These are phyloP conservation scores for Ophiostoma perfectum DNA, from an alignment of 2,329 filamentous ascomycete genomes.

Conservation along the genomic window DNA sequence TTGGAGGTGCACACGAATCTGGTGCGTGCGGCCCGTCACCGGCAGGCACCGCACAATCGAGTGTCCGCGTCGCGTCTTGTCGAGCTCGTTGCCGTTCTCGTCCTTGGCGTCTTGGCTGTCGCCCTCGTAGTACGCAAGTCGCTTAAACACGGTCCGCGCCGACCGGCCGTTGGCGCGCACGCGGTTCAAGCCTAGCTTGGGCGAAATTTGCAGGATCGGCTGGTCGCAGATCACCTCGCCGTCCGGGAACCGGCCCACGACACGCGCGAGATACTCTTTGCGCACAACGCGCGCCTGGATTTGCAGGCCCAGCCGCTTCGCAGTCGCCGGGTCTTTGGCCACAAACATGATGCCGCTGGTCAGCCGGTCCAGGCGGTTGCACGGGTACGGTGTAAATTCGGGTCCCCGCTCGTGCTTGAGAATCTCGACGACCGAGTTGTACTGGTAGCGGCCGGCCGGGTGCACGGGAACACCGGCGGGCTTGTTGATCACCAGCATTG, in stretches of 20 bases:
- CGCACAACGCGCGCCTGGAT: constrained; percentile 76
- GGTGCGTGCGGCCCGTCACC: constrained; percentile 89
- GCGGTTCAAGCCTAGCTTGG: constrained; percentile 88
- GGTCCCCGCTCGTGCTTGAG: constrained; percentile 68
- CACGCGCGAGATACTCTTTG: constrained; percentile 92
- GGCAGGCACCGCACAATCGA: constrained; percentile 92
- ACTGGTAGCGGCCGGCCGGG: constrained; percentile 90
- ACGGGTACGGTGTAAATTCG: constrained; percentile 58
- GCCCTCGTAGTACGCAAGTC: constrained; percentile 72
- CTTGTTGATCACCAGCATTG: constrained; percentile 95
- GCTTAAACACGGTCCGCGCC: constrained; percentile 84
- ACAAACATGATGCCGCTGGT: constrained; percentile 99
- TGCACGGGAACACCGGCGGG: constrained; percentile 93
- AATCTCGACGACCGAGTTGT: constrained; percentile 91
- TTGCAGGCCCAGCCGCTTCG: constrained; percentile 69
- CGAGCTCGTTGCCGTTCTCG: background rate
- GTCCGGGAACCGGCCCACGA: constrained; percentile 85
- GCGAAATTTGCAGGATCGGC: constrained; percentile 88
- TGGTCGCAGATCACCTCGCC: constrained; percentile 89
- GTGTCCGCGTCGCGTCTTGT: constrained; percentile 56
- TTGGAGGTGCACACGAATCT: constrained; percentile 90
- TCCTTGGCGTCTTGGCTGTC: background rate
- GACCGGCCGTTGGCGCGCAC: constrained; percentile 90
- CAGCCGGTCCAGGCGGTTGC: constrained; percentile 87
- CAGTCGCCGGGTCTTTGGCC: constrained; percentile 75